A percentile compares a stretch with the other conserved stretches of the same genome.
phyloP scores from a whole-genome alignment of 768 basidiomycete genomes.

The Termitomyces sp. region DNA sequence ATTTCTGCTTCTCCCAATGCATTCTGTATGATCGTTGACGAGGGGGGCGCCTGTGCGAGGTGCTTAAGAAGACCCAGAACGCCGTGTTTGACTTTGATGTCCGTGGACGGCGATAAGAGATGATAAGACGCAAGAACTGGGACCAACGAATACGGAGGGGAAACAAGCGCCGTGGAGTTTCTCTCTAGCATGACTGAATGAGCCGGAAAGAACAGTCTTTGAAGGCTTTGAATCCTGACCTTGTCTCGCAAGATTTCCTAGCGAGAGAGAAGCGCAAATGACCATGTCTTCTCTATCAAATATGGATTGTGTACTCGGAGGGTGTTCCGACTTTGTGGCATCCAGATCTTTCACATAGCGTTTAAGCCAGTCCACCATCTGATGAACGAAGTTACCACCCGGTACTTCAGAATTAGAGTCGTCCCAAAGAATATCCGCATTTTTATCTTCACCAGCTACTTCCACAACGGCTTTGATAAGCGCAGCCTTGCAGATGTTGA shows the following conservation, averaged over 20 bases:
- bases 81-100: conserved; percentile 88
- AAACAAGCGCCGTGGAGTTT: conserved; percentile 59
- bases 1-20: conserved; percentile 62
- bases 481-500: conserved; percentile 82
- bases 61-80: conserved; percentile 86
- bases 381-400: conserved; percentile 70
- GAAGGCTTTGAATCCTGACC: conserved; percentile 42
- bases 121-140: conserved; percentile 54
- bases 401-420: conserved; percentile 52
- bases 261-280: conserved; percentile 78
- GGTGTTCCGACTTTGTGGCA: conserved; percentile 27
- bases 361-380: conserved; percentile 77
- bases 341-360: conserved; percentile 45
- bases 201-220: neutral
- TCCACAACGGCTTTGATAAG: conserved; percentile 86
- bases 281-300: conserved; percentile 65
- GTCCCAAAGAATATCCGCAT: conserved; percentile 77
- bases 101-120: conserved; percentile 54
- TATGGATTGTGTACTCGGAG: conserved; percentile 19
- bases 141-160: conserved; percentile 64
- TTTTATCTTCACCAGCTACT: conserved; percentile 78
- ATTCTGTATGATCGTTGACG: conserved; percentile 45
- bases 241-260: conserved; percentile 79
- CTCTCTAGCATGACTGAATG: conserved; percentile 41
- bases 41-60: conserved; percentile 67